phyloP scores from a whole-genome alignment of 495 filamentous ascomycete genomes.

The Annulohypoxylon nitens region DNA sequence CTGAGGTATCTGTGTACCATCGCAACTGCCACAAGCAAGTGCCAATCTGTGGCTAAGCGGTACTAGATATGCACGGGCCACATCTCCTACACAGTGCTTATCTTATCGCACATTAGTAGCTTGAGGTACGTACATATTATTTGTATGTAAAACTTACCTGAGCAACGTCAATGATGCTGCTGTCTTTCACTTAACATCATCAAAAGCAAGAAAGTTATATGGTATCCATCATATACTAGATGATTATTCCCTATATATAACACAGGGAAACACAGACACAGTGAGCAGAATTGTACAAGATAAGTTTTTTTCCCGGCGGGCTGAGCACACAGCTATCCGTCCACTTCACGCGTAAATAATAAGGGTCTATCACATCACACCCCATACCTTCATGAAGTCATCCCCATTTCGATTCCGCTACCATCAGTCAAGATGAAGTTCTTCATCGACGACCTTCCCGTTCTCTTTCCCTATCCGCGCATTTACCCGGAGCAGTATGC shows the following conservation, averaged over 20 bases:
- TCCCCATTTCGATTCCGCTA: background rate
- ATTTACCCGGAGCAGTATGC: constrained; percentile 83
- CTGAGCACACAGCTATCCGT: background rate
- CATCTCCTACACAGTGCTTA: too few species aligned
- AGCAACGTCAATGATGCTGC: constrained; percentile 15
- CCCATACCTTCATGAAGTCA: background rate
- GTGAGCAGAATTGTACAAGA: background rate
- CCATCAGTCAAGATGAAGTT: constrained; percentile 81
- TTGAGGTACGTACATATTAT: constrained; percentile 24
- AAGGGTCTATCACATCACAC: background rate
- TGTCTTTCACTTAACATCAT: background rate
- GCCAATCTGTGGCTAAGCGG: background rate
- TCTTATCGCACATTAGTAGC: background rate
- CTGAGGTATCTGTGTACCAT: background rate
- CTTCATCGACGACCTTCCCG: constrained; percentile 93
- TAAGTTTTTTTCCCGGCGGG: background rate
- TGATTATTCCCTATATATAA: background rate
- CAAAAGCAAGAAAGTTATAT: background rate
- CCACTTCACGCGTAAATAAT: constrained; percentile 2
- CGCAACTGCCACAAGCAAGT: background rate
- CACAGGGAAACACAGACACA: background rate
- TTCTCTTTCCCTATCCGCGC: constrained; percentile 96
- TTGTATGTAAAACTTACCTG: constrained; percentile 1
- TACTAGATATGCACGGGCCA: too few species aligned
- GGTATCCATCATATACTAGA: background rate